Evolutionary conservation across 345 rosid genomes (phyloP), one percentile per base, ranked within the genome.

Genomic region (Firmiana major): DNA sequence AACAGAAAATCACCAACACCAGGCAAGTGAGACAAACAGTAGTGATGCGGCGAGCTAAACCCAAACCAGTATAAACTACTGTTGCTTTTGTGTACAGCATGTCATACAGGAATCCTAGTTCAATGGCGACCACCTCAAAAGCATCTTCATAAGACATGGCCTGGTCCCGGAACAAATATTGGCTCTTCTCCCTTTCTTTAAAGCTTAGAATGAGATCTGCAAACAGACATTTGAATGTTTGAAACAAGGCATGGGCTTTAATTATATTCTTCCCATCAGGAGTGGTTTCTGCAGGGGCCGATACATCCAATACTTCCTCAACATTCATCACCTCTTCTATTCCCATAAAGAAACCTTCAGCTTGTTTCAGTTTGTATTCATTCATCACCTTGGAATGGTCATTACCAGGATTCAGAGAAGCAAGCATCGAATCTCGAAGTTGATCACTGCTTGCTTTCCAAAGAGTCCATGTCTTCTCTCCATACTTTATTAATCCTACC

Each of bases 71-170:
- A 24, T 66, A 77, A 43, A 51, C 58, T 11, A 16, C 63, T 9
- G 45, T 7, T 21, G 81, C 75, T 75, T 83, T 80, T 26, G 81
- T 80, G 69, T 77, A 79, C 17, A 83, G 64, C 46, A 77, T 51
- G 74, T 83, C 85, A 45, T 83, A 83, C 79, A 74, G 75, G 66
- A 86, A 75, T 6, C 80, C 82, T 9, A 81, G 80, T 42, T 81
- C 88, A 38, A 81, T 78, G 36, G 75, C 84, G 2, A 83, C 65
- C 22, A 86, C 79, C 11, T 62, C 43, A 31, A 83, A 86, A 12
- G 84, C 85, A 3, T 67, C 49, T 63, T 34, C 38, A 2, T 5
- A 0, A 34, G 53, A 1, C 77, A 74, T 40, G 0, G 60, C 8
- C 48, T 7, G 7, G 21, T 66, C 6, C 48, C 4, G 5, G 21